These are phyloP conservation scores for Penicillium capsulatum DNA, from an alignment of 2,329 filamentous ascomycete genomes.

Conservation along the genomic window DNA sequence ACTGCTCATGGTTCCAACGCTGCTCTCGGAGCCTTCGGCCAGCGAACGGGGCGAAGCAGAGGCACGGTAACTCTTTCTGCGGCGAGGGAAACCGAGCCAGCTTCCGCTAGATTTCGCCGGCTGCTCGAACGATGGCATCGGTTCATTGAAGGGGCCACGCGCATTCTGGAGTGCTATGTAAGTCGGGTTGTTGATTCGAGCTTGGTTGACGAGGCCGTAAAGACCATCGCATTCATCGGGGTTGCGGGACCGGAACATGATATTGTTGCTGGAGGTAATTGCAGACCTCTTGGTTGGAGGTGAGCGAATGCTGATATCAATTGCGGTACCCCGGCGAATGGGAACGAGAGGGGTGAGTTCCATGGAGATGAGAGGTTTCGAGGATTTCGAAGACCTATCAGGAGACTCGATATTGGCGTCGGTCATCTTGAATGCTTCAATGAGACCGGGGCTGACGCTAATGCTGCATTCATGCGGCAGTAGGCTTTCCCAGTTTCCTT, in stretches of 20 bases:
- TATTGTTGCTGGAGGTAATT: conserved; percentile 67
- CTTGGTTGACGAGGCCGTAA: conserved; percentile 81
- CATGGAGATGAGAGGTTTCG: conserved; percentile 60
- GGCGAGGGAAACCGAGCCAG: conserved; percentile 51
- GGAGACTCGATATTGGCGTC: conserved; percentile 20
- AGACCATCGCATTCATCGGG: conserved; percentile 73
- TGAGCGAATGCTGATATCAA: conserved; percentile 92
- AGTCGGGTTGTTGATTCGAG: conserved; percentile 86
- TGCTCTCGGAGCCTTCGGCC: conserved; percentile 66
- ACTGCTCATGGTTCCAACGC: conserved; percentile 69
- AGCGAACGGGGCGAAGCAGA: conserved; percentile 54
- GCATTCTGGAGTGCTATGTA: conserved; percentile 76
- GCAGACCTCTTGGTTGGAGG: conserved; percentile 70
- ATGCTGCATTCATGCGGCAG: conserved; percentile 61
- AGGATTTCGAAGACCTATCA: conserved; percentile 12
- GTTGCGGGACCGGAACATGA: conserved; percentile 82
- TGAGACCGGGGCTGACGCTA: conserved; percentile 59
- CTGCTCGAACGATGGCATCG: conserved; percentile 43
- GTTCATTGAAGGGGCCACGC: conserved; percentile 56
- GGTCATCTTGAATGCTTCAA: conserved; percentile 59
- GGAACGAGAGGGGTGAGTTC: conserved; percentile 89
- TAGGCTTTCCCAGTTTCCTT: conserved; percentile 58
- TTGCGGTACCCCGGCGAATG: conserved; percentile 80
- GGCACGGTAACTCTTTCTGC: conserved; percentile 54
- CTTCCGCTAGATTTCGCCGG: conserved; percentile 34